Base-by-base conservation (phyloP, 306 rosid species). In the Luffa acutangula region DNA sequence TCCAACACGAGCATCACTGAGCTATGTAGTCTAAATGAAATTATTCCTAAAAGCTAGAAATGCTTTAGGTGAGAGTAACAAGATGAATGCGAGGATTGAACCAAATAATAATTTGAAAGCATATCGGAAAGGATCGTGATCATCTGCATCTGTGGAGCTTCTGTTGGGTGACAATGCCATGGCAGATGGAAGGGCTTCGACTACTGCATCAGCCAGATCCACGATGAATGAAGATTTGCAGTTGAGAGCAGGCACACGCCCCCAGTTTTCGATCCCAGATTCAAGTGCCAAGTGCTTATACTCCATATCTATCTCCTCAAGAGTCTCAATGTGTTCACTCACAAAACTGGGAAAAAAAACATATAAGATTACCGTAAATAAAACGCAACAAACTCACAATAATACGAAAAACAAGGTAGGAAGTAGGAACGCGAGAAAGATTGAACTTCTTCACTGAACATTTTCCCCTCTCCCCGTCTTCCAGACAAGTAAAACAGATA, bases 271-370 rank as follows among this genome's bases (percentile, higher is more conserved):
- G 76, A 96, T 77, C 56, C 99, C 99, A 39, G 99, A 96, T 82
- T 96, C 97, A 18, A 91, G 91, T 46, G 99, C 99, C 88, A 96
- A 81, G 41, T 93, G 83, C 85, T 81, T 93, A 84, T 96, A 96
- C 86, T 96, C 99, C 96, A 96, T 90, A 82, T 96, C 99, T 74
- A 96, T 96, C 82, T 96, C 99, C 87, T 96, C 99, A 52, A 96
- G 96, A 41, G 99, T 96, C 83, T 96, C 99, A 53, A 96, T 96
- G 86, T 96, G 99, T 88, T 96, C 99, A 58, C 98, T 96, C 83
- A 96, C 99, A 80, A 96, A 96, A 87, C 99, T 96, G 93, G 41
- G 46, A 51, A 0, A 1, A 79, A 79, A 65, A 39, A 46, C 18
- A 80, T 17, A 59, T 7, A 18, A 45, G 49, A 9, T 13, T 17